phyloP scores from a whole-genome alignment of 75 land plant species.

The Pinus tabuliformis region DNA sequence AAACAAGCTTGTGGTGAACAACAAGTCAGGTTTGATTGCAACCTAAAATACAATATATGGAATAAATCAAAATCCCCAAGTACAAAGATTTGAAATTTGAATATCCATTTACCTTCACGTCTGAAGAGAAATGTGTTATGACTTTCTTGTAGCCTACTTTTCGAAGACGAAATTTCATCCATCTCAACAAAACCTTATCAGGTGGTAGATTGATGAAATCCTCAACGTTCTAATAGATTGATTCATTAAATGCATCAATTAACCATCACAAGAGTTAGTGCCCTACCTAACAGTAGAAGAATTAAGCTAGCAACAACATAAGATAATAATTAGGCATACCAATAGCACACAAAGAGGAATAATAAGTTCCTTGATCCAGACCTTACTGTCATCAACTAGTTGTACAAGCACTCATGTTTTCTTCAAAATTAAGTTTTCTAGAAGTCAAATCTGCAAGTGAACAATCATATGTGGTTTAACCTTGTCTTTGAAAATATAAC shows the following conservation, averaged over 20 bases:
- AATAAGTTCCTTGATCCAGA: constrained; percentile 8
- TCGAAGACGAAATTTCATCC: constrained; percentile 97
- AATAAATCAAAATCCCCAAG: neutral
- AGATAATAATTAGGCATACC: neutral
- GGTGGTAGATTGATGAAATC: constrained; percentile 89
- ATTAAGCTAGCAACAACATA: neutral
- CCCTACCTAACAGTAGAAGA: neutral
- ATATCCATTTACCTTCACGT: constrained; percentile 67
- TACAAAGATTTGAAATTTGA: neutral
- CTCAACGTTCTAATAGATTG: constrained; percentile 69
- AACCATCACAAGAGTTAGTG: neutral
- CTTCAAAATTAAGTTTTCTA: constrained; percentile 92
- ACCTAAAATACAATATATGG: neutral
- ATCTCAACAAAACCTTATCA: constrained; percentile 84
- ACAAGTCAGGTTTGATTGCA: neutral
- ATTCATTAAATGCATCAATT: neutral
- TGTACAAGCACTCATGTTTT: constrained; percentile 91
- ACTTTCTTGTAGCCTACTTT: constrained; percentile 80
- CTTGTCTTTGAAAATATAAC: neutral
- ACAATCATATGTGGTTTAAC: neutral
- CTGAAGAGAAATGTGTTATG: constrained; percentile 87
- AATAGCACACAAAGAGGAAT: constrained; percentile 4
- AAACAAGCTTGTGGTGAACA: neutral
- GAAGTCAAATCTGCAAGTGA: constrained; percentile 73
- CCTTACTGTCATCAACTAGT: constrained; percentile 92